Base-by-base conservation (phyloP, 2,329 filamentous ascomycete species). In the Alternaria sp. region DNA sequence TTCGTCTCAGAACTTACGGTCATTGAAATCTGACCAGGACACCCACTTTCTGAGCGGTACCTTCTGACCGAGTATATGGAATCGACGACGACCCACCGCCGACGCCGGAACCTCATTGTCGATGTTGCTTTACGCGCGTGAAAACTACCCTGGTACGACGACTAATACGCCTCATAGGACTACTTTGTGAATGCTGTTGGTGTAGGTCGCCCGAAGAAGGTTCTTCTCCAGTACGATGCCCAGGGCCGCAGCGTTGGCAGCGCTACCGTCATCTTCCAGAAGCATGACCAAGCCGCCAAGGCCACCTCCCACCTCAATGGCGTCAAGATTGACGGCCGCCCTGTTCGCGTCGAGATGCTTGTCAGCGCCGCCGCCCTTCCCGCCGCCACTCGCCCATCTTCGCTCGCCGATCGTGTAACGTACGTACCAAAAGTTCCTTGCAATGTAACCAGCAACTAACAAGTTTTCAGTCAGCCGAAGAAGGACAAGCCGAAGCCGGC, bases 261-360 rank as follows among this genome's bases (percentile, higher is more conserved):
- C 77, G 94, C 94, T 74, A 96, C 93, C 58, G 91, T 99, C 73
- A 90, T 90, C 68, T 99, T 99, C 85, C 83, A 83, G 80, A 92
- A 93, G 76, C 83, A 90, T 25, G 93, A 93, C 71, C 92, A 91
- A 68, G 96, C 95, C 69, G 89, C 89, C 78, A 93, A 93, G 82
- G 96, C 96, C 65, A 92, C 93, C 73, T 87, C 90, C 75, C 89
- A 91, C 67, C 85, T 97, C 72, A 96, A 99, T 75, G 93, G 93
- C 66, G 88, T 97, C 63, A 88, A 96, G 58, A 93, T 99, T 63
- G 96, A 99, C 82, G 90, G 90, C 76, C 89, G 90, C 70, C 92
- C 93, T 25, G 95, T 99, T 85, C 97, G 95, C 91, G 93, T 99
- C 74, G 95, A 98, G 81, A 90, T 99, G 67, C 89, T 99, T 59